phyloP scores from a whole-genome alignment of 2,329 filamentous ascomycete genomes.

The Talaromyces piceae region DNA sequence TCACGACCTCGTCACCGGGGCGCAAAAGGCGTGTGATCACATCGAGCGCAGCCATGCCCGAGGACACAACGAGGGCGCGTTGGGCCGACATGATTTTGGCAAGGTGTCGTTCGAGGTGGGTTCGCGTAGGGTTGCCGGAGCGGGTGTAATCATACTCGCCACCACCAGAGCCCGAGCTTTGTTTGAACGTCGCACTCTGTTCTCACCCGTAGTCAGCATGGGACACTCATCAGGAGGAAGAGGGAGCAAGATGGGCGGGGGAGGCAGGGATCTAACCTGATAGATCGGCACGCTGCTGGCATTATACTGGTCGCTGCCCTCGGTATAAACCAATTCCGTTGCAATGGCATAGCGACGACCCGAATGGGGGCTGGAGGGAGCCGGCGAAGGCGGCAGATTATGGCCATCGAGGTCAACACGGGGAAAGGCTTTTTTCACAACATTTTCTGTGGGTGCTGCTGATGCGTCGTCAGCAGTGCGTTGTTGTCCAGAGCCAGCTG shows the following conservation, averaged over 20 bases:
- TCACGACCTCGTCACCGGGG: constrained; percentile 93
- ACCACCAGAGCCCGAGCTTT: constrained; percentile 69
- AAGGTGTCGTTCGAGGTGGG: constrained; percentile 89
- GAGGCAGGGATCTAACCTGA: constrained; percentile 48
- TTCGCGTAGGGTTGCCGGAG: constrained; percentile 92
- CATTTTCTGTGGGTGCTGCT: constrained; percentile 13
- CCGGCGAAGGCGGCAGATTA: constrained; percentile 80
- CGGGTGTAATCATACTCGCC: constrained; percentile 98
- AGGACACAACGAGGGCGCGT: constrained; percentile 85
- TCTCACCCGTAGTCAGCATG: not conserved
- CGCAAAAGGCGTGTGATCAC: constrained; percentile 87
- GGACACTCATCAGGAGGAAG: too few relatives aligned
- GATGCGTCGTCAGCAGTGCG: constrained; percentile 10
- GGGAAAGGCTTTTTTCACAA: constrained; percentile 45
- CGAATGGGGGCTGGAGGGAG: constrained; percentile 80
- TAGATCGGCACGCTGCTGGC: constrained; percentile 95
- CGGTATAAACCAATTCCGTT: constrained; percentile 93
- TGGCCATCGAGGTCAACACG: constrained; percentile 75
- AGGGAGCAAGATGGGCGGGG: not conserved
- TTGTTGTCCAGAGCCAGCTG: constrained; percentile 22
- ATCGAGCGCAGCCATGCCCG: constrained; percentile 94
- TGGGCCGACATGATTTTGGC: constrained; percentile 98
- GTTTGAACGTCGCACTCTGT: constrained; percentile 95
- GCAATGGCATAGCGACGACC: constrained; percentile 87
- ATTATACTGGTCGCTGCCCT: constrained; percentile 94